Conservation (phyloP, 2,329 filamentous ascomycete genomes). For the Dactylellina drechsleri region DNA sequence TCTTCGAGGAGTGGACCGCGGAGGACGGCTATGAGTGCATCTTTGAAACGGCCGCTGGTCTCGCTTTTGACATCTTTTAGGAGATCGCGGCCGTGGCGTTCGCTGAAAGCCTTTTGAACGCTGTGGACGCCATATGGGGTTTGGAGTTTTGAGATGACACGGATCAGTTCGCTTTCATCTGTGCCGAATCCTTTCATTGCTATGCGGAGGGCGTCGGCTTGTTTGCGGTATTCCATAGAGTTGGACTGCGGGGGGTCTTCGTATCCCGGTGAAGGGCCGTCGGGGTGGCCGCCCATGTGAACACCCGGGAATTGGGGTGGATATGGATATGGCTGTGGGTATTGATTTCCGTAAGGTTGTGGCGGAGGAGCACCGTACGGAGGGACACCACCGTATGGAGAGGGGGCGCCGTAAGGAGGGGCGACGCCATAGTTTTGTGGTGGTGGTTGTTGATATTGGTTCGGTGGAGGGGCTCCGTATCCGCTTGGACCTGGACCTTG, state of each 20-base stretch:
- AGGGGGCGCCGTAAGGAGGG: constrained; percentile 18
- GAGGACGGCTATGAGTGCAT: constrained; percentile 77
- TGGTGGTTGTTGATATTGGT: constrained; percentile 56
- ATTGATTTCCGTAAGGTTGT: constrained; percentile 21
- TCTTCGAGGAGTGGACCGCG: constrained; percentile 84
- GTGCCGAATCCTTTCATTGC: constrained; percentile 97
- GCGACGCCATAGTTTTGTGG: constrained; percentile 56
- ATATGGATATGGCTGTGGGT: constrained; percentile 13
- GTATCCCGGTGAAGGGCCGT: constrained; percentile 60
- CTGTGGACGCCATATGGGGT: constrained; percentile 80
- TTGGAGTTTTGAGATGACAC: constrained; percentile 72
- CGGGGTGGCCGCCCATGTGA: constrained; percentile 60
- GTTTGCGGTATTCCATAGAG: constrained; percentile 70
- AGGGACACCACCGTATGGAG: neutral
- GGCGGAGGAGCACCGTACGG: constrained; percentile 22
- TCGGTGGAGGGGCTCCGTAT: constrained; percentile 58
- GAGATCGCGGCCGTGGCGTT: constrained; percentile 74
- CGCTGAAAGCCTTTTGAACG: constrained; percentile 74
- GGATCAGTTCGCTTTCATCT: constrained; percentile 80
- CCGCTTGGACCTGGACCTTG: constrained; percentile 1
- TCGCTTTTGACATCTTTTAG: constrained; percentile 81
- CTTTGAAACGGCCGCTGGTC: constrained; percentile 77
- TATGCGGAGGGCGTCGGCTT: constrained; percentile 76
- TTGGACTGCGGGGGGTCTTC: constrained; percentile 60
- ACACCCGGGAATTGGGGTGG: constrained; percentile 60